A percentile compares a stretch with the other conserved stretches of the same genome.
Conservation (phyloP, 768 basidiomycete species). For the Cystofilobasidium macerans region DNA sequence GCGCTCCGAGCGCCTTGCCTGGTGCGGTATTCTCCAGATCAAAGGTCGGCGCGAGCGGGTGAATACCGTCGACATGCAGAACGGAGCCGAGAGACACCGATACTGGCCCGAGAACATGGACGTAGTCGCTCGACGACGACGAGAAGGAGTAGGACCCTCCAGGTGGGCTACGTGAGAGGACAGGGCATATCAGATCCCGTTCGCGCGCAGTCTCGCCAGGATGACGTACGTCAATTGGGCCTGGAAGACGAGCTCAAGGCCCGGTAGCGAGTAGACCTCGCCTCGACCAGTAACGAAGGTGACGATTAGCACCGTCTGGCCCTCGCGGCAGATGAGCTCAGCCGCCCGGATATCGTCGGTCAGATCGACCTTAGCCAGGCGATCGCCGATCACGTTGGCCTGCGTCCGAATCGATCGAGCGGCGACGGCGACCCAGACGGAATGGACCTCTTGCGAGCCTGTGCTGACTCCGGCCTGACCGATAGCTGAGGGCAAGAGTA, state of each 20-base stretch:
- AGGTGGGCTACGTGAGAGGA: background rate
- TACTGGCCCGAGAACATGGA: conserved; percentile 34
- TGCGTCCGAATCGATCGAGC: conserved; percentile 50
- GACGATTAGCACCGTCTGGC: conserved; percentile 45
- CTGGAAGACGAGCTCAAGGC: background rate
- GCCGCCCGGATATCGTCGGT: conserved; percentile 46
- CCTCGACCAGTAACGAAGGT: background rate
- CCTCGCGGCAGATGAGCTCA: conserved; percentile 37
- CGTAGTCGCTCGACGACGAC: conserved; percentile 35
- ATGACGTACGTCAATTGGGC: background rate
- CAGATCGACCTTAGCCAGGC: conserved; percentile 59
- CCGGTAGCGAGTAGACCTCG: background rate
- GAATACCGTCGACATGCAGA: conserved; percentile 37
- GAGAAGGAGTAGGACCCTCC: background rate
- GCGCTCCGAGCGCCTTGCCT: conserved; percentile 32
- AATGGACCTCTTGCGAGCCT: conserved; percentile 29
- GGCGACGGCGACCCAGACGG: conserved; percentile 49
- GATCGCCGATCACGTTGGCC: conserved; percentile 54
- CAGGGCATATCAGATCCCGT: background rate
- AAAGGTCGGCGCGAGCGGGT: conserved; percentile 30
- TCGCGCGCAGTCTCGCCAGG: background rate
- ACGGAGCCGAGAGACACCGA: conserved; percentile 37
- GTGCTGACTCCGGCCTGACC: too few species aligned
- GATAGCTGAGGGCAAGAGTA: too few species aligned
- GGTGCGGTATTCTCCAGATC: conserved; percentile 28